A percentile compares a stretch with the other conserved stretches of the same genome.
Evolutionary conservation across 2,329 filamentous ascomycete species (phyloP).

Genomic region (Penicillium corylophilum): DNA sequence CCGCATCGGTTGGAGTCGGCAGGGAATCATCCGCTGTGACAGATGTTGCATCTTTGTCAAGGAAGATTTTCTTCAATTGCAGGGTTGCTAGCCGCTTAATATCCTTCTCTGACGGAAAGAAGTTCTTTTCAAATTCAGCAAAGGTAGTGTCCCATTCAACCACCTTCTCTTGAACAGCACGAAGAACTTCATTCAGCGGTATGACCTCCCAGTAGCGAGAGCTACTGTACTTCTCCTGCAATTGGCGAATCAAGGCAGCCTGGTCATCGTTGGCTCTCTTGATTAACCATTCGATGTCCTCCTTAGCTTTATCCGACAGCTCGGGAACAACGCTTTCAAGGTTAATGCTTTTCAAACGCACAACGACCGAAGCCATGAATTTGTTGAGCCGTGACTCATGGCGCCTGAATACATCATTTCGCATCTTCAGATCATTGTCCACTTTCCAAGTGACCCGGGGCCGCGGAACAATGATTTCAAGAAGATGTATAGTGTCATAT

Average conservation of each 20-base stretch:
- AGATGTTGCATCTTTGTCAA: slow-evolving; percentile 77
- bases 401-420: slow-evolving; percentile 84
- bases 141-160: slow-evolving; percentile 92
- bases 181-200: slow-evolving; percentile 82
- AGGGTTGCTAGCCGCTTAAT: slow-evolving; percentile 87
- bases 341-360: slow-evolving; percentile 81
- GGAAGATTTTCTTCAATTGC: slow-evolving; percentile 91
- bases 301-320: slow-evolving; percentile 76
- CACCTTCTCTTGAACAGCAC: slow-evolving; percentile 88
- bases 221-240: slow-evolving; percentile 88
- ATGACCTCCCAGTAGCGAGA: slow-evolving; percentile 97
- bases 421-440: slow-evolving; percentile 84
- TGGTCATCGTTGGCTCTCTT: slow-evolving; percentile 85
- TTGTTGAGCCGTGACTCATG: slow-evolving; percentile 78
- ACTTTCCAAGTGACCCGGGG: slow-evolving; percentile 96
- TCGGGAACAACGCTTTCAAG: slow-evolving; percentile 88
- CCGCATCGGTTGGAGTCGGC: slow-evolving; percentile 41
- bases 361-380: slow-evolving; percentile 85
- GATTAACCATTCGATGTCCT: slow-evolving; percentile 74
- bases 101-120: slow-evolving; percentile 92
- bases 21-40: slow-evolving; percentile 67
- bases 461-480: slow-evolving; percentile 91
- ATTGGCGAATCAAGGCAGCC: slow-evolving; percentile 66
- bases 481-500: slow-evolving; percentile 86
- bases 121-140: slow-evolving; percentile 85